These are phyloP conservation scores for Trichoderma gracile DNA, from an alignment of 2,329 filamentous ascomycete genomes.

Conservation along the genomic window DNA sequence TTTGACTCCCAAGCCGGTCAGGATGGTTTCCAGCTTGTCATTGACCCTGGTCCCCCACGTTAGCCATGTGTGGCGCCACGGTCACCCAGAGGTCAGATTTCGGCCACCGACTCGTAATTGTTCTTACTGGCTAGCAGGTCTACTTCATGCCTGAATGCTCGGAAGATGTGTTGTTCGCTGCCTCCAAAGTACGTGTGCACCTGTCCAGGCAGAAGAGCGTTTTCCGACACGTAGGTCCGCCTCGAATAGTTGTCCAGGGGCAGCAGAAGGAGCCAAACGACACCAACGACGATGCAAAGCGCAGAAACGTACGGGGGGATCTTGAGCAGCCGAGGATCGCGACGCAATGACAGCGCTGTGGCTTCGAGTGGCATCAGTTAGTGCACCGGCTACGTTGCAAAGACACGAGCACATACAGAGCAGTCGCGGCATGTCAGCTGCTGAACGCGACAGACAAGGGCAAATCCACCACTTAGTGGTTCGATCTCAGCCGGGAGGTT, in stretches of 20 bases:
- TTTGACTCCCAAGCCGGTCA: conserved; percentile 80
- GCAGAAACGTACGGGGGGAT: conserved; percentile 85
- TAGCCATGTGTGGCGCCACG: neutral
- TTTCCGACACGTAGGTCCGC: conserved; percentile 94
- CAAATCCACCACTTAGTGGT: neutral
- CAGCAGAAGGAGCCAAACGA: conserved; percentile 86
- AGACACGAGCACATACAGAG: conserved; percentile 23
- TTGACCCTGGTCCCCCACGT: conserved; percentile 52
- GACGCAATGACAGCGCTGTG: conserved; percentile 68
- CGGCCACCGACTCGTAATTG: conserved; percentile 52
- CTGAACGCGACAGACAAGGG: neutral
- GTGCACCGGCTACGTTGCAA: neutral
- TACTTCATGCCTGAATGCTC: conserved; percentile 85
- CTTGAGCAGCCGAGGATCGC: conserved; percentile 78
- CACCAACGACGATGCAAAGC: conserved; percentile 79
- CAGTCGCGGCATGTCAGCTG: conserved; percentile 25
- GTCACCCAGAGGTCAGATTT: neutral
- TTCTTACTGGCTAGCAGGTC: conserved; percentile 57
- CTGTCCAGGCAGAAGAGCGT: conserved; percentile 90
- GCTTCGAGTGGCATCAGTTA: conserved; percentile 40
- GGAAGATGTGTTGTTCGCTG: conserved; percentile 91
- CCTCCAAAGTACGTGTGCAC: conserved; percentile 98
- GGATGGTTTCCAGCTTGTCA: conserved; percentile 71
- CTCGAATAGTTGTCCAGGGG: conserved; percentile 90
- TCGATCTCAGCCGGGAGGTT: neutral